Conservation (phyloP, 345 rosid genomes). For the Gossypium turneri region DNA sequence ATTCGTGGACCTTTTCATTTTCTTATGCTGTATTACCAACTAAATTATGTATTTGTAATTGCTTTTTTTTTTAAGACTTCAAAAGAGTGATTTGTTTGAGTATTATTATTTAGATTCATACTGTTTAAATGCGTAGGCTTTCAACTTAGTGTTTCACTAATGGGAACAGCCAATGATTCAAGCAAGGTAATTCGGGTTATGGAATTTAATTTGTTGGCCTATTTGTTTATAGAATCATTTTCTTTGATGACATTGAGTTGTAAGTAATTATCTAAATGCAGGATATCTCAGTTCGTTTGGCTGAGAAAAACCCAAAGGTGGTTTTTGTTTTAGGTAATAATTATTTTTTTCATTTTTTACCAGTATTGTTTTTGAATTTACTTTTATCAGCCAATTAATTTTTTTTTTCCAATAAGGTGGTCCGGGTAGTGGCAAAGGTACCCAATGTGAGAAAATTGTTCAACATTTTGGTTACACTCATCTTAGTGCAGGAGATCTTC, state of each 20-base stretch:
- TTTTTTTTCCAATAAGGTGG: conserved; percentile 53
- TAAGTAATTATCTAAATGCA: conserved; percentile 23
- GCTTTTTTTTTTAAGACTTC: not conserved
- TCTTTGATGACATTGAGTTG: not conserved
- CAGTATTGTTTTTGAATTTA: not conserved
- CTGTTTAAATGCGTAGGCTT: not conserved
- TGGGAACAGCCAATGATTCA: conserved; percentile 50
- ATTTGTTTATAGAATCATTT: not conserved
- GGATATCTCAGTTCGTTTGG: conserved; percentile 39
- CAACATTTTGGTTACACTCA: conserved; percentile 66
- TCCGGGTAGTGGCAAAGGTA: conserved; percentile 89
- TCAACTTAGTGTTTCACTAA: conserved; percentile 17
- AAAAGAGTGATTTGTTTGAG: not conserved
- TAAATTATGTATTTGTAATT: not conserved
- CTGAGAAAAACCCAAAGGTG: conserved; percentile 62
- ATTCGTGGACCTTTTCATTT: not conserved
- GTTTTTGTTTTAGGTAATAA: conserved; percentile 84
- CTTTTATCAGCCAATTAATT: not conserved
- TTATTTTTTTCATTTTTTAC: not conserved
- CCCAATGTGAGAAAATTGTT: conserved; percentile 66
- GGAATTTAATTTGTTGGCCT: not conserved
- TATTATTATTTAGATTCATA: not conserved
- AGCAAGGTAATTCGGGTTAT: conserved; percentile 33
- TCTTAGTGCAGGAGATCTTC: conserved; percentile 85
- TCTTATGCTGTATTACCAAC: not conserved